Percentiles rank a stretch among this genome's conserved stretches.
These are phyloP conservation scores for Neofusicoccum cordaticola DNA, from an alignment of 2,329 filamentous ascomycete species.

Conservation along the genomic window DNA sequence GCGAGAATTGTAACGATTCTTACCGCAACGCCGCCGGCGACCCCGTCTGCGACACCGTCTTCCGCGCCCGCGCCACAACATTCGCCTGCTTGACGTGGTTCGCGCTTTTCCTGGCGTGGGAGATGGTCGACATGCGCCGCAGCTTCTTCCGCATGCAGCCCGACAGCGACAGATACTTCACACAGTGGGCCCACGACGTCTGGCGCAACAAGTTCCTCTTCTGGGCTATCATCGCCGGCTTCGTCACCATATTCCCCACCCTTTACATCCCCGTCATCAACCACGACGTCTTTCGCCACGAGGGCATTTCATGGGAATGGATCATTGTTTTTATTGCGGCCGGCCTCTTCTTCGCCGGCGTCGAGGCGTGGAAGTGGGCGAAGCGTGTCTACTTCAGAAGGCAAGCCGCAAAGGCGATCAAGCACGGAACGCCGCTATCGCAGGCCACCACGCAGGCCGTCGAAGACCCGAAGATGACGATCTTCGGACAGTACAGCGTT, in stretches of 20 bases:
- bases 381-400: conserved; percentile 52
- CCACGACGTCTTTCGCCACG: conserved; percentile 63
- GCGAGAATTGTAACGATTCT: conserved; percentile 58
- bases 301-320: conserved; percentile 68
- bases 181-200: conserved; percentile 64
- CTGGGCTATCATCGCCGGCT: conserved; percentile 43
- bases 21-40: conserved; percentile 40
- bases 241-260: conserved; percentile 46
- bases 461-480: not conserved
- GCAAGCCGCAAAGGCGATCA: not conserved
- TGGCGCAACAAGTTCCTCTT: conserved; percentile 68
- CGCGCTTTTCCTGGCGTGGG: conserved; percentile 47
- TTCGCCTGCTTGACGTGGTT: conserved; percentile 45
- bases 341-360: conserved; percentile 60
- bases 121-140: conserved; percentile 47
- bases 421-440: not conserved
- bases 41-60: conserved; percentile 58
- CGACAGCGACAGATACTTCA: conserved; percentile 25
- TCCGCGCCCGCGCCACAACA: conserved; percentile 47
- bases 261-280: conserved; percentile 68
- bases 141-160: conserved; percentile 48
- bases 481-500: not conserved
- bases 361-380: conserved; percentile 65
- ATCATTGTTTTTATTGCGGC: conserved; percentile 62
- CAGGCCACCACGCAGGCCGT: not conserved